A percentile compares a stretch with the other conserved stretches of the same genome.
Evolutionary conservation across 768 basidiomycete species (phyloP).

Genomic region (Pleurotus tuber-regium): DNA sequence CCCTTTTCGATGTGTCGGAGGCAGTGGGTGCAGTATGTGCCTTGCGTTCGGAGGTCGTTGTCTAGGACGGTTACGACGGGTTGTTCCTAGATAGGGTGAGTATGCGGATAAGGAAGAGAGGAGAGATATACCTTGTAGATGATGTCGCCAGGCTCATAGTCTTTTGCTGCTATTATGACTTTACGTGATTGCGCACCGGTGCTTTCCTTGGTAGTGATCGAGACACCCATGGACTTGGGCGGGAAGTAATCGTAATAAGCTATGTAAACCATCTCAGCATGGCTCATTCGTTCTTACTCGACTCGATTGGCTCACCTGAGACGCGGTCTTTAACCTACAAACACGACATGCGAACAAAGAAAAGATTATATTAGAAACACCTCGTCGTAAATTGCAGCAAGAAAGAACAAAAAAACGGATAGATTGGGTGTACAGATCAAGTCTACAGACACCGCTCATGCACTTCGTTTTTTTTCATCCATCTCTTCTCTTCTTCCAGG

Average conservation of each 20-base stretch:
- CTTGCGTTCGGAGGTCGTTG: conserved; percentile 62
- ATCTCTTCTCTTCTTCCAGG: too few relatives aligned
- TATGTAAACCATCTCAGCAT: conserved; percentile 27
- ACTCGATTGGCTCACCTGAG: conserved; percentile 61
- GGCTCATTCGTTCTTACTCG: conserved; percentile 4
- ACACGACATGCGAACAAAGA: conserved; percentile 15
- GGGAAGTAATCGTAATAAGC: conserved; percentile 81
- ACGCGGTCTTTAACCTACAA: conserved; percentile 62
- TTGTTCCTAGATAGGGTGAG: conserved; percentile 52
- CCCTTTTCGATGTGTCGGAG: conserved; percentile 53
- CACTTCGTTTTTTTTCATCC: background rate
- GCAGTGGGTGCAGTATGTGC: conserved; percentile 74
- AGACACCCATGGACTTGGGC: conserved; percentile 66
- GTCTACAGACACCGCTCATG: conserved; percentile 7
- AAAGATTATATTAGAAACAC: conserved; percentile 59
- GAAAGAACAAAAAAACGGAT: conserved; percentile 20
- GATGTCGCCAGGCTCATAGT: conserved; percentile 66
- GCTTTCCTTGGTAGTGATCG: conserved; percentile 20
- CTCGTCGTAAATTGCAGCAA: conserved; percentile 13
- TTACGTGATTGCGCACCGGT: conserved; percentile 39
- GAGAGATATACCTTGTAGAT: conserved; percentile 64
- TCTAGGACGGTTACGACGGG: conserved; percentile 74
- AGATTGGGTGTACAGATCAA: conserved; percentile 8
- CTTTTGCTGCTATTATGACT: conserved; percentile 61
- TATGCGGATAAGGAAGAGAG: conserved; percentile 1